Evolutionary conservation across 345 rosid genomes (phyloP).

Genomic region (Anacardium occidentale): DNA sequence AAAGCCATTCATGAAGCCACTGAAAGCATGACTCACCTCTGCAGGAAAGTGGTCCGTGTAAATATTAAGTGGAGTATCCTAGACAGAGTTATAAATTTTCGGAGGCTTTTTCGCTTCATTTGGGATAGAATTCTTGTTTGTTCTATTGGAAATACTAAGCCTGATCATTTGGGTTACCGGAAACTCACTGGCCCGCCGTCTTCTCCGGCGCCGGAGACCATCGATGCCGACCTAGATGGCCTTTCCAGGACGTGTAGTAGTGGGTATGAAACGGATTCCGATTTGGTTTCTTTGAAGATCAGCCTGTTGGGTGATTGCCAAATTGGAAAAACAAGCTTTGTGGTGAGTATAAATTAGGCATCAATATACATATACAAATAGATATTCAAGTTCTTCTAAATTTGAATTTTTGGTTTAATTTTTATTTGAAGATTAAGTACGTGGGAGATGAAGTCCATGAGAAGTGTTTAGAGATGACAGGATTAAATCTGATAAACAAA

Average conservation of each 20-base stretch:
- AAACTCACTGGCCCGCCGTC: constrained; percentile 43
- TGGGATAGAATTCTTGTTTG: constrained; percentile 85
- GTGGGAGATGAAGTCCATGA: constrained; percentile 72
- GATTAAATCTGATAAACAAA: constrained; percentile 84
- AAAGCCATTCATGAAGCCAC: constrained; percentile 36
- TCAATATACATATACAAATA: no score
- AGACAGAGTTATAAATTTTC: constrained; percentile 55
- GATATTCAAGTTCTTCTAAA: background rate
- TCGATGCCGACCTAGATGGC: constrained; percentile 25
- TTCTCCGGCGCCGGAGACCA: constrained; percentile 33
- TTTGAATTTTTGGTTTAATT: background rate
- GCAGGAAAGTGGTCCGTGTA: constrained; percentile 51
- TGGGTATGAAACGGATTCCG: constrained; percentile 57
- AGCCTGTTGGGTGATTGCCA: constrained; percentile 90
- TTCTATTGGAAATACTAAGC: constrained; percentile 47
- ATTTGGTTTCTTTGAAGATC: constrained; percentile 86
- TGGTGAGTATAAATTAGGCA: constrained; percentile 42
- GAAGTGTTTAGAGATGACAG: constrained; percentile 66
- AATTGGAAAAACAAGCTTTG: constrained; percentile 89
- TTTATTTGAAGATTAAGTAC: constrained; percentile 58
- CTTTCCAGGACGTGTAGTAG: constrained; percentile 22
- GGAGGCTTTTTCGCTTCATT: constrained; percentile 58
- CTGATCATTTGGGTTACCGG: constrained; percentile 41
- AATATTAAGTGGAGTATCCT: constrained; percentile 55
- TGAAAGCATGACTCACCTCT: constrained; percentile 53